phyloP scores from a whole-genome alignment of 371 early-diverging fungal genomes.

The Rhizopus stolonifer region DNA sequence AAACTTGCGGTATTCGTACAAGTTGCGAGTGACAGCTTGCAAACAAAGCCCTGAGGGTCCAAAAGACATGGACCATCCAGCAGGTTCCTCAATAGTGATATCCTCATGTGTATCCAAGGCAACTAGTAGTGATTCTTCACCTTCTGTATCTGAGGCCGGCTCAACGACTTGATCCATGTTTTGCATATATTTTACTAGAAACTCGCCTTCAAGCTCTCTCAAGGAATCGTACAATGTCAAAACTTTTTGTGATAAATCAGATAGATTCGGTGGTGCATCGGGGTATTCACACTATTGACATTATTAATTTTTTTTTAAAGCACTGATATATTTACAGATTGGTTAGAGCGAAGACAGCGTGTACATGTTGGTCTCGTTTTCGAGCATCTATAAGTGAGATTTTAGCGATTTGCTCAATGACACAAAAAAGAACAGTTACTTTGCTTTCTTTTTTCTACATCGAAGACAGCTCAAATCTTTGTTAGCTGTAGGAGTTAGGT shows the following conservation, averaged over 20 bases:
- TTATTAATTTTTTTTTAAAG: background rate
- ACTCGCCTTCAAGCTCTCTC: constrained; percentile 42
- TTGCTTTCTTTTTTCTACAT: constrained; percentile 56
- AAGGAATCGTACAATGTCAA: constrained; percentile 43
- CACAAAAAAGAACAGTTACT: constrained; percentile 31
- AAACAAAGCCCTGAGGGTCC: constrained; percentile 33
- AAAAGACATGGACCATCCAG: constrained; percentile 45
- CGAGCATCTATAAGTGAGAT: constrained; percentile 35
- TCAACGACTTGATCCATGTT: background rate
- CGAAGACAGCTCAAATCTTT: constrained; percentile 51
- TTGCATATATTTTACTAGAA: constrained; percentile 36
- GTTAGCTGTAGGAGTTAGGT: constrained; percentile 11
- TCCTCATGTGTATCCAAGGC: background rate
- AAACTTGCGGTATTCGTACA: constrained; percentile 34
- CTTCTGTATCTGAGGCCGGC: background rate
- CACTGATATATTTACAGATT: constrained; percentile 29
- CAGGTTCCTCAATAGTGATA: constrained; percentile 5
- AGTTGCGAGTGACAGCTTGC: constrained; percentile 31
- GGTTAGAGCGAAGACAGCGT: constrained; percentile 51
- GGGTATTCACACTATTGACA: constrained; percentile 48
- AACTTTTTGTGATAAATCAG: constrained; percentile 48
- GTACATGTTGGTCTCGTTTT: constrained; percentile 52
- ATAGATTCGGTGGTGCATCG: constrained; percentile 50
- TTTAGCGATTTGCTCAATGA: background rate
- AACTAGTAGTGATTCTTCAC: background rate